A percentile compares a stretch with the other conserved stretches of the same genome.
Evolutionary conservation across 2,329 filamentous ascomycete species (phyloP).

Genomic region (Colletotrichum tropicicola): DNA sequence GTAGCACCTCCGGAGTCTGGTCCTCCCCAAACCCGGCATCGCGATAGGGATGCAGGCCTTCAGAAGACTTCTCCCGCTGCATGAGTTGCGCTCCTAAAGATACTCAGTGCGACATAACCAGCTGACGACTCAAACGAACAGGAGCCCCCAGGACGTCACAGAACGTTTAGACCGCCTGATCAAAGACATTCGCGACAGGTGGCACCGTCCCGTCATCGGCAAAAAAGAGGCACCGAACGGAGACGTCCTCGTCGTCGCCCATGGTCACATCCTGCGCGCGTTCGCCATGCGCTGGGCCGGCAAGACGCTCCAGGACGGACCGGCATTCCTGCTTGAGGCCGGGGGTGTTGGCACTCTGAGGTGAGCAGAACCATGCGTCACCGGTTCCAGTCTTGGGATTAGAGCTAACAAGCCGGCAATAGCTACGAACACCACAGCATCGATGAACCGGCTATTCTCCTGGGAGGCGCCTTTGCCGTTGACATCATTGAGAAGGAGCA

Average conservation of each 20-base stretch:
- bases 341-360: conserved; percentile 86
- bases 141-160: conserved; percentile 77
- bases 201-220: conserved; percentile 69
- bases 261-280: conserved; percentile 88
- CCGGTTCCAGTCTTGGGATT: neutral
- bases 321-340: conserved; percentile 85
- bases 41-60: neutral
- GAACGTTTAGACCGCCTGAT: conserved; percentile 80
- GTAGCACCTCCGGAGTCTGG: conserved; percentile 41
- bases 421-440: conserved; percentile 85
- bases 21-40: neutral
- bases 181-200: conserved; percentile 73
- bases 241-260: conserved; percentile 74
- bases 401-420: neutral
- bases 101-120: too few species aligned
- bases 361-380: conserved; percentile 48
- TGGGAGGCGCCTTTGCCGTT: conserved; percentile 76
- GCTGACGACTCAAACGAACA: conserved; percentile 38
- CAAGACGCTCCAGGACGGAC: conserved; percentile 77
- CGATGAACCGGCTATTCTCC: conserved; percentile 80
- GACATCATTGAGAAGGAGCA: conserved; percentile 39
- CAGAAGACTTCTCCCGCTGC: too few species aligned
- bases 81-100: neutral
- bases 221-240: conserved; percentile 44
- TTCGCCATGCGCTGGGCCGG: conserved; percentile 89